Evolutionary conservation across 495 filamentous ascomycete species (phyloP).

Genomic region (Amorphotheca resinae): DNA sequence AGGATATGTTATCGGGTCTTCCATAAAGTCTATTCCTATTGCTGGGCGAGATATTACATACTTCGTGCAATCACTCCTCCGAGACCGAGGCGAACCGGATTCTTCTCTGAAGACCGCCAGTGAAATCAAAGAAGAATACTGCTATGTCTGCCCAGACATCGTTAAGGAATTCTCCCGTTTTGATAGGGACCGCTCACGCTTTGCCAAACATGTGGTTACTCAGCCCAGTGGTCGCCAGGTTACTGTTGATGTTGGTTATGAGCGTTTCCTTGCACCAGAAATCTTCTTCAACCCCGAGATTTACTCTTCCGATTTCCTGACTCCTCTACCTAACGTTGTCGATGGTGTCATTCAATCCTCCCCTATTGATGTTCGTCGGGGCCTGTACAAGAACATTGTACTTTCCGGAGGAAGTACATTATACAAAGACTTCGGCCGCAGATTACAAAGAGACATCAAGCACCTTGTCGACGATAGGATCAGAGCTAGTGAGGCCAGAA

Average conservation of each 20-base stretch:
- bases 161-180: slow-evolving; percentile 93
- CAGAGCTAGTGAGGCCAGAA: slow-evolving; percentile 78
- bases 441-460: slow-evolving; percentile 91
- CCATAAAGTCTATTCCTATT: slow-evolving; percentile 97
- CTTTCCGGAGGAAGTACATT: slow-evolving; percentile 91
- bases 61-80: slow-evolving; percentile 90
- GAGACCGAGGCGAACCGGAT: slow-evolving; percentile 92
- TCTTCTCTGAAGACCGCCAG: slow-evolving; percentile 95
- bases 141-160: slow-evolving; percentile 95
- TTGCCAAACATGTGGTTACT: slow-evolving; percentile 76
- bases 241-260: slow-evolving; percentile 87
- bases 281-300: slow-evolving; percentile 99
- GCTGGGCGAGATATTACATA: slow-evolving; percentile 96
- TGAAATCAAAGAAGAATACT: slow-evolving; percentile 95
- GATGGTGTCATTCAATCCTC: slow-evolving; percentile 95
- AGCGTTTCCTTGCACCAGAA: slow-evolving; percentile 94
- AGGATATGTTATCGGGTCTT: slow-evolving; percentile 96
- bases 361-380: slow-evolving; percentile 91
- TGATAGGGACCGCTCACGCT: slow-evolving; percentile 81
- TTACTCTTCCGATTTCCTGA: slow-evolving; percentile 95
- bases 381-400: slow-evolving; percentile 99
- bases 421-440: slow-evolving; percentile 93
- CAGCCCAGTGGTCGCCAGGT: slow-evolving; percentile 79
- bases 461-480: slow-evolving; percentile 88
- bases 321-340: slow-evolving; percentile 83